Evolutionary conservation across 2,329 filamentous ascomycete genomes (phyloP).

Genomic region (Malbranchea cinnamomea): DNA sequence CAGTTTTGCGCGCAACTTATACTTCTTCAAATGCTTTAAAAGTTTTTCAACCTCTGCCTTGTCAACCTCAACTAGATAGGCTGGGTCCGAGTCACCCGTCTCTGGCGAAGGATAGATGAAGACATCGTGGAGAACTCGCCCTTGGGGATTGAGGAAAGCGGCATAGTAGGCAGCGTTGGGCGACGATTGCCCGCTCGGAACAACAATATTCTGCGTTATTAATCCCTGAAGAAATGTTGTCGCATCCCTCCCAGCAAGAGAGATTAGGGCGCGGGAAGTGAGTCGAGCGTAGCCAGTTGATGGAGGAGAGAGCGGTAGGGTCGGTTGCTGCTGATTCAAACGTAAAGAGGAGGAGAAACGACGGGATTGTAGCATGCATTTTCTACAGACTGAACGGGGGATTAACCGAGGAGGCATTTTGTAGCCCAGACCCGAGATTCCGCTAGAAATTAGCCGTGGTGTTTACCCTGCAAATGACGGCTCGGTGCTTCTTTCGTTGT

Average conservation of each 20-base stretch:
- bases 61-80: slow-evolving; percentile 74
- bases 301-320: slow-evolving; percentile 22
- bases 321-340: slow-evolving; percentile 3
- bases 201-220: slow-evolving; percentile 56
- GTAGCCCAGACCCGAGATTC: neutral
- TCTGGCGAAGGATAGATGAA: slow-evolving; percentile 58
- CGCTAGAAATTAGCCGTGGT: slow-evolving; percentile 2
- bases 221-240: slow-evolving; percentile 78
- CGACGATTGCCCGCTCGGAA: slow-evolving; percentile 20
- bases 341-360: slow-evolving; percentile 19
- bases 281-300: slow-evolving; percentile 38
- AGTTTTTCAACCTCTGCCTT: slow-evolving; percentile 47
- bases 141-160: slow-evolving; percentile 73
- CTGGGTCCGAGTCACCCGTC: slow-evolving; percentile 14
- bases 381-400: slow-evolving; percentile 16
- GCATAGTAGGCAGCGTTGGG: slow-evolving; percentile 50
- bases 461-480: too few relatives aligned
- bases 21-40: slow-evolving; percentile 61
- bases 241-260: slow-evolving; percentile 63
- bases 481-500: too few relatives aligned
- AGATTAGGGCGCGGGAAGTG: slow-evolving; percentile 62
- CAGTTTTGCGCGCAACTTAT: slow-evolving; percentile 74
- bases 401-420: slow-evolving; percentile 20
- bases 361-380: slow-evolving; percentile 15
- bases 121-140: slow-evolving; percentile 73